Conservation (phyloP, 768 basidiomycete genomes). For the Rhizopogon vesiculosus region DNA sequence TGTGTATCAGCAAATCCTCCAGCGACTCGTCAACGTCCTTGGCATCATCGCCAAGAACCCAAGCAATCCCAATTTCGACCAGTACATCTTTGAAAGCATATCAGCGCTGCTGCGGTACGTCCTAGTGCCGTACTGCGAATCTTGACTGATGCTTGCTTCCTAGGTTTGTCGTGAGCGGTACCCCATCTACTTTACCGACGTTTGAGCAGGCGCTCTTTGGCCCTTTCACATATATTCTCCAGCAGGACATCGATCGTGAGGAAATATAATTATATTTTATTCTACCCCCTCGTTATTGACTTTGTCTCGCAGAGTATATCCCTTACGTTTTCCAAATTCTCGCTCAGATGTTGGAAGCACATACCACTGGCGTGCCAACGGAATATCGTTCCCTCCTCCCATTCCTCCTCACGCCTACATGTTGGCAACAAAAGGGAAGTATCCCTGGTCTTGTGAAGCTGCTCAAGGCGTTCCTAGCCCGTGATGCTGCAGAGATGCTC, state of each 20-base stretch:
- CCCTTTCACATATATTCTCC: constrained; percentile 82
- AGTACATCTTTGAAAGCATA: constrained; percentile 95
- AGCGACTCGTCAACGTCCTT: constrained; percentile 76
- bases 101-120: constrained; percentile 84
- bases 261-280: not conserved
- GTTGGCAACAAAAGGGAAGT: constrained; percentile 94
- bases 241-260: constrained; percentile 91
- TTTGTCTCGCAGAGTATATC: constrained; percentile 68
- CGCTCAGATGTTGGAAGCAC: constrained; percentile 90
- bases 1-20: constrained; percentile 58
- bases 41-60: constrained; percentile 92
- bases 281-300: not conserved
- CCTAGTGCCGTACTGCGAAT: not conserved
- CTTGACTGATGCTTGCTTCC: not conserved
- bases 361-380: constrained; percentile 57
- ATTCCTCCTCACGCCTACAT: constrained; percentile 75
- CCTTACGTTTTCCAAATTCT: constrained; percentile 97
- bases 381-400: constrained; percentile 79
- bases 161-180: constrained; percentile 79
- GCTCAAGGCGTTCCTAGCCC: constrained; percentile 74
- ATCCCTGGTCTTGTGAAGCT: constrained; percentile 91
- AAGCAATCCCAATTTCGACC: constrained; percentile 96
- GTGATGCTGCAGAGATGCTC: constrained; percentile 67
- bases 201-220: constrained; percentile 85
- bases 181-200: constrained; percentile 56